phyloP scores from a whole-genome alignment of 2,329 filamentous ascomycete genomes.

The Aspergillus latus region DNA sequence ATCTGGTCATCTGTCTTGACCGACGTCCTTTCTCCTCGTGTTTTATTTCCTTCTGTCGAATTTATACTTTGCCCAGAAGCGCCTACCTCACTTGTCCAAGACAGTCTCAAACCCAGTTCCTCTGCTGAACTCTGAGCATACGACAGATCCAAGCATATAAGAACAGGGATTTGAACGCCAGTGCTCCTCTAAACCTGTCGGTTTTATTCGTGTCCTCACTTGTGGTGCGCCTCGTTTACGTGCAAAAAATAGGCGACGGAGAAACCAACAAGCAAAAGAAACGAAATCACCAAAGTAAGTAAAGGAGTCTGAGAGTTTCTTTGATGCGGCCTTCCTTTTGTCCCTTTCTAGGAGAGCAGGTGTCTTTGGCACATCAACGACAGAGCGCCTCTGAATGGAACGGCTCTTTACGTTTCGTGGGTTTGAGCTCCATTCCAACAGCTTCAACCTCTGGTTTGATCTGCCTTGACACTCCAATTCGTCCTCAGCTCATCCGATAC shows the following conservation, averaged over 20 bases:
- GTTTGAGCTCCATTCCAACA: constrained; percentile 15
- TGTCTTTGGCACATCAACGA: constrained; percentile 5
- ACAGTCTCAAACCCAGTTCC: constrained; percentile 1
- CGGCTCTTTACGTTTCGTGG: constrained; percentile 6
- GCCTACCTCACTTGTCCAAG: constrained; percentile 1
- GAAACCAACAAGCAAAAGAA: constrained; percentile 9
- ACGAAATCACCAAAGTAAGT: constrained; percentile 3
- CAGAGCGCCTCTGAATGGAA: constrained; percentile 6
- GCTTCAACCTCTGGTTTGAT: constrained; percentile 21
- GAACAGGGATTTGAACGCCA: background rate
- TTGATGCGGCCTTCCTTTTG: constrained; percentile 13
- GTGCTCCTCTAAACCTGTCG: constrained; percentile 19
- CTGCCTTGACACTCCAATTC: constrained; percentile 26
- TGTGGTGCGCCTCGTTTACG: constrained; percentile 2
- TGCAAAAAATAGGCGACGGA: constrained; percentile 1
- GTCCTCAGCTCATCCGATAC: constrained; percentile 22
- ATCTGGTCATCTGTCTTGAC: constrained; percentile 13
- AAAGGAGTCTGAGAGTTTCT: constrained; percentile 5
- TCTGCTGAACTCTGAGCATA: constrained; percentile 15
- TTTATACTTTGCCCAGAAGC: background rate
- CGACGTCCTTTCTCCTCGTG: constrained; percentile 7
- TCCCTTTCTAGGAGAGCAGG: background rate
- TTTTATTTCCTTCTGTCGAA: constrained; percentile 9
- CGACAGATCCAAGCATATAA: background rate
- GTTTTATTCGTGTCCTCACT: constrained; percentile 3